Evolutionary conservation across 371 early-diverging fungal genomes (phyloP).

Genomic region (Lichtheimia hyalospora): DNA sequence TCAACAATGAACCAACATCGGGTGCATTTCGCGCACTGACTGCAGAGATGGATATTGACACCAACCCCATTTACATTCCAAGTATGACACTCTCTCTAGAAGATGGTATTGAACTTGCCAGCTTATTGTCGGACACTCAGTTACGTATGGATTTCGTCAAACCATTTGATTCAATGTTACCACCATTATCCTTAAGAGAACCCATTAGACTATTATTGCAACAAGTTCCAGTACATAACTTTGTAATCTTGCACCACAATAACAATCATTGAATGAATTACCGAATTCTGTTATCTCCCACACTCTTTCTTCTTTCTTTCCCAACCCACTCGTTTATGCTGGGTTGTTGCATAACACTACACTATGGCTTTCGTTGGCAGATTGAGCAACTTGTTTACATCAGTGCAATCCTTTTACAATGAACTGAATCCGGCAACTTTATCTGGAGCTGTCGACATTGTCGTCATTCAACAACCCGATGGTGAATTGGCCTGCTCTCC

Average conservation of each 20-base stretch:
- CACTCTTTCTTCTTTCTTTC: not conserved
- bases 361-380: constrained; percentile 48
- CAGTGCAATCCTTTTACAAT: constrained; percentile 92
- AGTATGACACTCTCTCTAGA: constrained; percentile 13
- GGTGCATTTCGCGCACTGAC: constrained; percentile 17
- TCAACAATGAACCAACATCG: constrained; percentile 18
- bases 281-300: not conserved
- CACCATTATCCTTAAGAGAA: no score
- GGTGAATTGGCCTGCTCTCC: constrained; percentile 91
- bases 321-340: not conserved
- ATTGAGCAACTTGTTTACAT: constrained; percentile 54
- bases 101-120: constrained; percentile 5
- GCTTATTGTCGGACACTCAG: not conserved
- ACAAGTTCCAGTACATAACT: constrained; percentile 4
- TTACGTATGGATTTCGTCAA: no score
- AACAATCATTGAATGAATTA: not conserved
- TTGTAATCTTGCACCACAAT: constrained; percentile 1
- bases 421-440: constrained; percentile 98
- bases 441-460: constrained; percentile 98
- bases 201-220: no score
- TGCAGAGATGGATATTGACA: not conserved
- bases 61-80: constrained; percentile 4
- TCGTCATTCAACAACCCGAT: constrained; percentile 86
- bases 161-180: no score
- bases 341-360: not conserved